Conservation (phyloP, 768 basidiomycete species). For the Chiua virens region DNA sequence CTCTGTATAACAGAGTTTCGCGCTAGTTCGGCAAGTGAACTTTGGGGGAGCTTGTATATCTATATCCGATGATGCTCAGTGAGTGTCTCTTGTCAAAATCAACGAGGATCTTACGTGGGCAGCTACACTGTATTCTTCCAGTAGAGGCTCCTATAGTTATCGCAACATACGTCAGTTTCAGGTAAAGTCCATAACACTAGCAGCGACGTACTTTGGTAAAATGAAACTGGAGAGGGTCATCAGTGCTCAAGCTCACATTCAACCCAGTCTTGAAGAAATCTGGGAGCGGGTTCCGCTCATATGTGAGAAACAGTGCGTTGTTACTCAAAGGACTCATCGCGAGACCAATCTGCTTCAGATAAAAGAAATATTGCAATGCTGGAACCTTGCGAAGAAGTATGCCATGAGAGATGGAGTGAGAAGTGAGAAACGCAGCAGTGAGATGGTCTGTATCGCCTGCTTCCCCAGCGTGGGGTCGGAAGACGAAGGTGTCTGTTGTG, state of each 20-base stretch:
- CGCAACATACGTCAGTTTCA: neutral
- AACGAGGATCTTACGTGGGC: conserved; percentile 67
- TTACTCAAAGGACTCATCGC: conserved; percentile 99
- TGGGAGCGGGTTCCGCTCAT: conserved; percentile 95
- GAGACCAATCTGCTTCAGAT: conserved; percentile 95
- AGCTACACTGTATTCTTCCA: conserved; percentile 98
- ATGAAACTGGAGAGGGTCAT: conserved; percentile 96
- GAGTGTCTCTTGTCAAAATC: neutral
- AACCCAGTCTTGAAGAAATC: conserved; percentile 96
- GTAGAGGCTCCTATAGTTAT: conserved; percentile 71
- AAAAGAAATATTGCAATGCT: conserved; percentile 95
- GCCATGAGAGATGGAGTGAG: conserved; percentile 99
- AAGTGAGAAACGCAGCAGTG: conserved; percentile 92
- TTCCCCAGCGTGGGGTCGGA: conserved; percentile 96
- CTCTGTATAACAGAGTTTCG: conserved; percentile 96
- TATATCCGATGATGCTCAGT: conserved; percentile 29
- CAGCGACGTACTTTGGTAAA: conserved; percentile 82
- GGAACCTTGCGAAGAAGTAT: conserved; percentile 97
- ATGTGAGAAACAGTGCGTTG: conserved; percentile 94
- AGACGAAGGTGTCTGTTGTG: conserved; percentile 84
- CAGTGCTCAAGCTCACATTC: conserved; percentile 95
- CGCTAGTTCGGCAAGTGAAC: conserved; percentile 94
- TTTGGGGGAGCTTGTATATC: conserved; percentile 97
- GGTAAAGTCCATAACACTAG: neutral
- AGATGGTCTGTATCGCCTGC: conserved; percentile 98